Conservation (phyloP, 352 stramenopile species). For the Paralagenidium karlingii region DNA sequence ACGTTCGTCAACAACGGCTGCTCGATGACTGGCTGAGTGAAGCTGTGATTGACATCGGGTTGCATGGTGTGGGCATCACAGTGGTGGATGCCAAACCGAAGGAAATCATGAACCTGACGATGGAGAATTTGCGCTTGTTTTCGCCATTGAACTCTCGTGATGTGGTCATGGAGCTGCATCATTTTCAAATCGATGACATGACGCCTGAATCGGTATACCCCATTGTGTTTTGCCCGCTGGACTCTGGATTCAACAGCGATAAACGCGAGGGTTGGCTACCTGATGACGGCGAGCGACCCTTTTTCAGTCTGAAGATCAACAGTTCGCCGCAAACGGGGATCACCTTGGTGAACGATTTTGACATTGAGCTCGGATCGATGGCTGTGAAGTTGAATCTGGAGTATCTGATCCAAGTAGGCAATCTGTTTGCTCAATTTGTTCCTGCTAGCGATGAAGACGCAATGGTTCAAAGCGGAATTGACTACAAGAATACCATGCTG, state of each 20-base stretch:
- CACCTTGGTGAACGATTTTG: slow-evolving; percentile 67
- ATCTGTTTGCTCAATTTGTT: slow-evolving; percentile 66
- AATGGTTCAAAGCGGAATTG: slow-evolving; percentile 37
- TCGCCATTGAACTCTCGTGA: slow-evolving; percentile 31
- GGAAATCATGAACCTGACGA: slow-evolving; percentile 78
- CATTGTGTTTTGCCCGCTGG: slow-evolving; percentile 59
- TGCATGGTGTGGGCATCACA: slow-evolving; percentile 67
- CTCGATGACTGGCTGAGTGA: slow-evolving; percentile 65
- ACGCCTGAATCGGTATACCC: slow-evolving; percentile 52
- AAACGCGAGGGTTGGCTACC: slow-evolving; percentile 76
- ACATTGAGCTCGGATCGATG: slow-evolving; percentile 54
- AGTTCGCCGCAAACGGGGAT: slow-evolving; percentile 55
- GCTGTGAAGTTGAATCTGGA: slow-evolving; percentile 70
- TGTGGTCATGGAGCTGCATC: slow-evolving; percentile 52
- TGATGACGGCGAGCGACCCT: slow-evolving; percentile 57
- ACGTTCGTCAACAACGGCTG: slow-evolving; percentile 35
- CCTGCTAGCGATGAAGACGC: slow-evolving; percentile 53
- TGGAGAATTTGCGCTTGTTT: slow-evolving; percentile 67
- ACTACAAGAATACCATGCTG: slow-evolving; percentile 48
- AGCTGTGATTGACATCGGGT: slow-evolving; percentile 53
- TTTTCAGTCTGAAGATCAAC: slow-evolving; percentile 51
- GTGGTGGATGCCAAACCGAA: slow-evolving; percentile 63
- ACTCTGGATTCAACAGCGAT: slow-evolving; percentile 81
- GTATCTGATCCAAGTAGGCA: slow-evolving; percentile 58
- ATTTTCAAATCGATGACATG: slow-evolving; percentile 84